Conservation (phyloP, 2,329 filamentous ascomycete species). For the Venturia oleaginea region DNA sequence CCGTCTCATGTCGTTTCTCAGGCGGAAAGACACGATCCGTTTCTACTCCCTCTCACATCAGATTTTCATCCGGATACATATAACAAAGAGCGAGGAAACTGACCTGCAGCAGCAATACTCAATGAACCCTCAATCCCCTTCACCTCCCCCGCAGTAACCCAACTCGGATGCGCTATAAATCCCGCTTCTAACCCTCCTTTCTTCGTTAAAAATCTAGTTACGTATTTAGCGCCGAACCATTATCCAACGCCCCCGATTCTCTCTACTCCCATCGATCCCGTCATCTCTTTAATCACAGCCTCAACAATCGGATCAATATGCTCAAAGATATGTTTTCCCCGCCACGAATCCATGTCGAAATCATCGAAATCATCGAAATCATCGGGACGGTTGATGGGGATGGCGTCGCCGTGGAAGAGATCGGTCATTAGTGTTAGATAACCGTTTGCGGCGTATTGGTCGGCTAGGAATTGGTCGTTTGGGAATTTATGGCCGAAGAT, state of each 20-base stretch:
- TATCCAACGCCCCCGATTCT: constrained; percentile 60
- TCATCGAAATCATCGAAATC: constrained; percentile 30
- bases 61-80: not conserved
- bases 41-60: not conserved
- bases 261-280: constrained; percentile 37
- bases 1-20: constrained; percentile 14
- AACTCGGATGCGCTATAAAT: constrained; percentile 64
- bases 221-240: constrained; percentile 71
- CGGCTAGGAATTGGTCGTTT: constrained; percentile 19
- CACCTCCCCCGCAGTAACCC: constrained; percentile 57
- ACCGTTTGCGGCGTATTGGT: constrained; percentile 23
- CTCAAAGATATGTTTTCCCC: constrained; percentile 34
- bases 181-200: constrained; percentile 51
- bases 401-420: constrained; percentile 26
- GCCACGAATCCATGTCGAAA: constrained; percentile 36
- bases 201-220: constrained; percentile 50
- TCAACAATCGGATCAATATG: constrained; percentile 41
- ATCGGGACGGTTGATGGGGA: constrained; percentile 13
- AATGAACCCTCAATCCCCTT: constrained; percentile 56
- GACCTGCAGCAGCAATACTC: constrained; percentile 51
- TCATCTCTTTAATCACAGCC: constrained; percentile 38
- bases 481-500: constrained; percentile 22
- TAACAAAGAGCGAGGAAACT: constrained; percentile 20
- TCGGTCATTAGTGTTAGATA: constrained; percentile 27
- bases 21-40: constrained; percentile 3